A percentile compares a stretch with the other conserved stretches of the same genome.
Conservation (phyloP, 2,329 filamentous ascomycete genomes). For the Lachnellula suecica region DNA sequence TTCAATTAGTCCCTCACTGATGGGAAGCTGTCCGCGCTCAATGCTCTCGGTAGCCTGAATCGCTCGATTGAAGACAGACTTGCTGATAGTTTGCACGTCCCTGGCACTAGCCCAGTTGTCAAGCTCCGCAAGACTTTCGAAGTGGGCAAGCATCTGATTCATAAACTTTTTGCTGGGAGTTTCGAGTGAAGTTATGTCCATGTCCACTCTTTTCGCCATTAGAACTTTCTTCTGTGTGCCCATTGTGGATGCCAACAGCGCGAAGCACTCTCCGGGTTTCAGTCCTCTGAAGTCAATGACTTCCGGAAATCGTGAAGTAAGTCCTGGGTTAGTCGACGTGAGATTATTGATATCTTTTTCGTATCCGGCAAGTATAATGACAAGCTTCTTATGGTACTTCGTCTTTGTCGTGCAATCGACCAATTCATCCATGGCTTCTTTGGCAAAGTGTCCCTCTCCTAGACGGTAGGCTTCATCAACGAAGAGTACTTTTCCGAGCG, state of each 20-base stretch:
- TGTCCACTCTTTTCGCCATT: too few species aligned
- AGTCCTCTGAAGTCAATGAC: constrained; percentile 42
- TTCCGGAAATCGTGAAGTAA: constrained; percentile 55
- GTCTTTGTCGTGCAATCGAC: constrained; percentile 44
- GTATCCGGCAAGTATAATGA: constrained; percentile 59
- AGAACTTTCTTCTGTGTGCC: too few species aligned
- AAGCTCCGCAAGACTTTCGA: too few species aligned
- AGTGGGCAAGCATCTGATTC: too few species aligned
- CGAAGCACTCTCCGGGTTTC: constrained; percentile 34
- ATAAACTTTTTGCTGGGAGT: too few species aligned
- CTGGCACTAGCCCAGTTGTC: too few species aligned
- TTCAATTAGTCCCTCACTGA: too few species aligned
- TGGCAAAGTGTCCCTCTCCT: constrained; percentile 46
- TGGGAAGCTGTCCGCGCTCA: too few species aligned
- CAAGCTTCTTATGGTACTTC: constrained; percentile 46
- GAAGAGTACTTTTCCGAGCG: constrained; percentile 55
- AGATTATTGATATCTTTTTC: constrained; percentile 53
- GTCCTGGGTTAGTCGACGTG: constrained; percentile 49
- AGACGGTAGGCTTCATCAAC: constrained; percentile 60
- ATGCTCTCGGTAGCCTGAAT: too few species aligned
- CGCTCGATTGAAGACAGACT: too few species aligned
- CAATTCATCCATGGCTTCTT: constrained; percentile 76
- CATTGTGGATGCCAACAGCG: constrained; percentile 40
- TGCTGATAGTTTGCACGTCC: too few species aligned
- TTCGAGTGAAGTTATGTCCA: too few species aligned